Evolutionary conservation across 2,329 filamentous ascomycete genomes (phyloP), one percentile per base, ranked within the genome.

Genomic region (Colletotrichum kahawae): DNA sequence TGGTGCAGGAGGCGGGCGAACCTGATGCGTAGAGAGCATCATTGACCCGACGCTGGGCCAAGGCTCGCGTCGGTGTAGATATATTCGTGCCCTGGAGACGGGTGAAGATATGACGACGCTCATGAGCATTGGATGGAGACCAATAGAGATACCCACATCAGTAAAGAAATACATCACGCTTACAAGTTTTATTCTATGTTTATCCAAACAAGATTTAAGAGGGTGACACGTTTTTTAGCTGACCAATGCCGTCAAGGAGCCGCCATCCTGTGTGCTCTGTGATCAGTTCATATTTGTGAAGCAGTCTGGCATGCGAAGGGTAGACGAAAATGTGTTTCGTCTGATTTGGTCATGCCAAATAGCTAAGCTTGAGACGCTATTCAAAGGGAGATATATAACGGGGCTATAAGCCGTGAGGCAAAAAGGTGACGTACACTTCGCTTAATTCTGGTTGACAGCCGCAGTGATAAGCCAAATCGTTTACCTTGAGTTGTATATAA

Each of bases 1-100:
- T 87, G 59, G 77, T 82, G 18, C 77, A 77, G 70, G 63, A 79
- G 77, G 77, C 75, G 24, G 51, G 64, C 21, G 48, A 70, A 29
- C 67, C 48, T 29, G 67, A 74, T 48, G 60, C 60, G 14, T 43
- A 48, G 12, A 38, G 5, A 13, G 9, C 66, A 27, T 62, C 57
- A n/a, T 16, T 9, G 57, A 2, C 29, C 29, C 21, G 31, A 21
- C 18, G 29, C 31, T 62, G 57, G 57, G 31, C 7, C 16, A 2
- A 34, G 33, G 18, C 29, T 33, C 2, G 31, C 3, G 21, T 33
- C n/a, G 12, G 31, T 36, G 12, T 31, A 8, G 21, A 33, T 31
- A 14, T 21, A 9, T 29, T 33, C 0, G 33, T 33, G 57, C 57
- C 27, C 29, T 21, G 57, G 57, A 24, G 33, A 5, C 12, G 33